Conservation (phyloP, 371 early-diverging fungal genomes). For the Haplosporangium sp. region DNA sequence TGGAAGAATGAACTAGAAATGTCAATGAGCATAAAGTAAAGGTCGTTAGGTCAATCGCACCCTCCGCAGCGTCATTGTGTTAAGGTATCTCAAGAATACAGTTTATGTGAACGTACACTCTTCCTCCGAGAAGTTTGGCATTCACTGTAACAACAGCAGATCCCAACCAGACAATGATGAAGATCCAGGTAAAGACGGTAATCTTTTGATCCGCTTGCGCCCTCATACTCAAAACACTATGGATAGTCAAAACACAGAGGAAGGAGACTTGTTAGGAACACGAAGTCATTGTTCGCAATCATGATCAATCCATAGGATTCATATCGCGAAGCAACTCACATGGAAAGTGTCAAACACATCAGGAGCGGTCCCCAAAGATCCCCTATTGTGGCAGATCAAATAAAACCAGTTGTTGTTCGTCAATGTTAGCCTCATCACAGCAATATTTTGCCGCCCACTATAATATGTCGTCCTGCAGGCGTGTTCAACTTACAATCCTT, state of each 20-base stretch:
- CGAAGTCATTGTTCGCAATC: background rate
- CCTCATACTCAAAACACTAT: conserved; percentile 71
- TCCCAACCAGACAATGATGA: conserved; percentile 93
- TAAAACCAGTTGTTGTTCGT: background rate
- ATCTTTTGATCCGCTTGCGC: conserved; percentile 79
- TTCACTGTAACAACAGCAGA: conserved; percentile 94
- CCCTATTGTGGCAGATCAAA: conserved; percentile 63
- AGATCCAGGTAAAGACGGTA: conserved; percentile 89
- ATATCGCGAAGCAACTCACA: conserved; percentile 61
- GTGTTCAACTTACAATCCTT: conserved; percentile 70
- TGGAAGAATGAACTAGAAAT: conserved; percentile 88
- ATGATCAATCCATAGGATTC: background rate
- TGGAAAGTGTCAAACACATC: conserved; percentile 87
- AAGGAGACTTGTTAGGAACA: background rate
- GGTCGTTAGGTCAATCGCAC: background rate
- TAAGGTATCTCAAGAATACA: background rate
- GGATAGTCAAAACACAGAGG: background rate
- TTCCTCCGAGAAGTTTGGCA: conserved; percentile 91
- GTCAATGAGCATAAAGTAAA: background rate
- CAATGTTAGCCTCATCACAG: background rate
- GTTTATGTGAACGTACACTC: conserved; percentile 68
- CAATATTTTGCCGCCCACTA: too few species aligned
- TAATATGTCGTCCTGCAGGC: too few species aligned
- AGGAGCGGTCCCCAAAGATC: conserved; percentile 97
- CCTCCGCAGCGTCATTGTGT: background rate